Conservation (phyloP, 768 basidiomycete genomes). For the Pleurotus citrinopileatus region DNA sequence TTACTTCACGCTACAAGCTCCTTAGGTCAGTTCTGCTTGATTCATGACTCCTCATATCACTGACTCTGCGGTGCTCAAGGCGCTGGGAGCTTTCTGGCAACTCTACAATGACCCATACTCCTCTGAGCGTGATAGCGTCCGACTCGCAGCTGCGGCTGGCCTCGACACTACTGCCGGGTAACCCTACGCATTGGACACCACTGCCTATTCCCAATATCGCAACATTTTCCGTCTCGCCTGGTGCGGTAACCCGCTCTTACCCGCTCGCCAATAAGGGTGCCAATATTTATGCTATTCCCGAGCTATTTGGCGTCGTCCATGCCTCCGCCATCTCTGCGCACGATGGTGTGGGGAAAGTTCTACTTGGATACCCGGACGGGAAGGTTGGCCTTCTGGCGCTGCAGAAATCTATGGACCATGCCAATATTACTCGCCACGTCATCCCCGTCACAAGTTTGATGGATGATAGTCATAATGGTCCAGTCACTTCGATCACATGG, state of each 20-base stretch:
- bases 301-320: conserved; percentile 68
- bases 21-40: conserved; percentile 38
- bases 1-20: conserved; percentile 52
- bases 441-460: conserved; percentile 35
- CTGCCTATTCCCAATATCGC: conserved; percentile 9
- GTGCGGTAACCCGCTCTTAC: conserved; percentile 69
- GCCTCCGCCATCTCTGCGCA: conserved; percentile 55
- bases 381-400: conserved; percentile 62
- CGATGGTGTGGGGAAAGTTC: conserved; percentile 61
- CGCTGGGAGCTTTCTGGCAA: conserved; percentile 69
- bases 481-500: conserved; percentile 56
- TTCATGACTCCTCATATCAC: neutral
- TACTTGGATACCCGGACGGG: conserved; percentile 75
- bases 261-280: conserved; percentile 63
- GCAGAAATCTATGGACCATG: conserved; percentile 52
- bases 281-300: conserved; percentile 71
- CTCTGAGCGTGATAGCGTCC: conserved; percentile 43
- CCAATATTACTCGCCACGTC: conserved; percentile 30
- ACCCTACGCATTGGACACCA: conserved; percentile 17
- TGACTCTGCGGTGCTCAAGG: conserved; percentile 31
- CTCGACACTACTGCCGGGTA: conserved; percentile 35
- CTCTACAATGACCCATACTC: conserved; percentile 58
- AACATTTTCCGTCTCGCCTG: conserved; percentile 63
- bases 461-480: conserved; percentile 60
- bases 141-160: conserved; percentile 56